Percentiles rank a stretch among this genome's conserved stretches.
Evolutionary conservation across 2,329 filamentous ascomycete genomes (phyloP).

Genomic region (Ascochyta pisi): DNA sequence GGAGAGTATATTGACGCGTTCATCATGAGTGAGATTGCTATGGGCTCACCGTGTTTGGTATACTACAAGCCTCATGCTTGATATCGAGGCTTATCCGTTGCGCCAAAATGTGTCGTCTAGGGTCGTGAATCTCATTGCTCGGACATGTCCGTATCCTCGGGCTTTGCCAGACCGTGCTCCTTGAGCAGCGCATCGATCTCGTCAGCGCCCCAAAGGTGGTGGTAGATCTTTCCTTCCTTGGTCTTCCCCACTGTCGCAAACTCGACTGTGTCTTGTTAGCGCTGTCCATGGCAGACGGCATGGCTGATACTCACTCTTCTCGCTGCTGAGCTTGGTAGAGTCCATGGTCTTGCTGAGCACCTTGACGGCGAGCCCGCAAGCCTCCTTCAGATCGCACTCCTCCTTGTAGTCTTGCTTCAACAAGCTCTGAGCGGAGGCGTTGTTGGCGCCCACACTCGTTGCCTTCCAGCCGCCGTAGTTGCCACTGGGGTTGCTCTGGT

Average conservation of each 20-base stretch:
- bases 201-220: slow-evolving; percentile 95
- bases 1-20: slow-evolving; percentile 1
- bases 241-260: slow-evolving; percentile 98
- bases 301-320: slow-evolving; percentile 83
- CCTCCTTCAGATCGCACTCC: slow-evolving; percentile 94
- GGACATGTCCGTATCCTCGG: slow-evolving; percentile 47
- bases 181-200: slow-evolving; percentile 94
- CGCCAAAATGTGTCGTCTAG: slow-evolving; percentile 28
- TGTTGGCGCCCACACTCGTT: slow-evolving; percentile 96
- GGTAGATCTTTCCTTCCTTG: slow-evolving; percentile 94
- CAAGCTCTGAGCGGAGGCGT: slow-evolving; percentile 94
- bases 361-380: slow-evolving; percentile 96
- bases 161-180: slow-evolving; percentile 91
- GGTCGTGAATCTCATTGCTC: slow-evolving; percentile 39
- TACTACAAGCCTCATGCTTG: slow-evolving; percentile 42
- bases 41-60: slow-evolving; percentile 41
- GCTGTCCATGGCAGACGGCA: slow-evolving; percentile 2
- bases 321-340: slow-evolving; percentile 96
- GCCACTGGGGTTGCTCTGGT: slow-evolving; percentile 97
- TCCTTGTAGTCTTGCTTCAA: slow-evolving; percentile 99
- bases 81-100: slow-evolving; percentile 32
- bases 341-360: slow-evolving; percentile 99
- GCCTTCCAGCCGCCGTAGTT: slow-evolving; percentile 99
- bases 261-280: slow-evolving; percentile 70
- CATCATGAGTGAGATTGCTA: slow-evolving; percentile 39